phyloP scores from a whole-genome alignment of 257 asterid species.

The Apocynum venetum region DNA sequence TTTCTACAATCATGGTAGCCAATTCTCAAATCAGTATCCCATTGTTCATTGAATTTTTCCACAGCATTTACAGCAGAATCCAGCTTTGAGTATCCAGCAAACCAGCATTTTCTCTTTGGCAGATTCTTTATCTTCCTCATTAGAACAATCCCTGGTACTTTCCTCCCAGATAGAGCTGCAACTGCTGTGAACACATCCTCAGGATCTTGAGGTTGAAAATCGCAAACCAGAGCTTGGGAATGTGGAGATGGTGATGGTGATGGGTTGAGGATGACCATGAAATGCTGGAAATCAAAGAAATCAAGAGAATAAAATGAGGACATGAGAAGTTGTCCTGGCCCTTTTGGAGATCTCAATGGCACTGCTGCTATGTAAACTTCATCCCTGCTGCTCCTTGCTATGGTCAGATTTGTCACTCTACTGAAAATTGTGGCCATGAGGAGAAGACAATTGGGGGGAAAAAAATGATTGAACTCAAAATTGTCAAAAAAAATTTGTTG shows the following conservation, averaged over 20 bases:
- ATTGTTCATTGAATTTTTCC: slow-evolving; percentile 40
- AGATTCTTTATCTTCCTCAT: slow-evolving; percentile 47
- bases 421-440: slow-evolving; percentile 11
- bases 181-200: slow-evolving; percentile 55
- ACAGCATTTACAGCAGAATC: slow-evolving; percentile 33
- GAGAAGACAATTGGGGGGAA: neutral
- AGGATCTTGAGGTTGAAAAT: slow-evolving; percentile 83
- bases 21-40: slow-evolving; percentile 58
- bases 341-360: slow-evolving; percentile 54
- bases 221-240: slow-evolving; percentile 43
- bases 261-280: slow-evolving; percentile 65
- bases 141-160: slow-evolving; percentile 54
- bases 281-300: slow-evolving; percentile 59
- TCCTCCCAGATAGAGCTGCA: slow-evolving; percentile 55
- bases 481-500: neutral
- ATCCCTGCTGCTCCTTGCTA: slow-evolving; percentile 25
- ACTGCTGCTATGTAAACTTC: slow-evolving; percentile 69
- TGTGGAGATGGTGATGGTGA: slow-evolving; percentile 14
- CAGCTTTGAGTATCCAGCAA: slow-evolving; percentile 48
- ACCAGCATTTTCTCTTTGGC: slow-evolving; percentile 69
- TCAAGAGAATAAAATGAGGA: slow-evolving; percentile 60
- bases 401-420: neutral
- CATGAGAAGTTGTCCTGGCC: slow-evolving; percentile 57
- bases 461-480: neutral
- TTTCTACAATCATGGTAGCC: slow-evolving; percentile 70